Evolutionary conservation across 139 green algal species (phyloP).

Genomic region (Zygnema circumcarinatum): DNA sequence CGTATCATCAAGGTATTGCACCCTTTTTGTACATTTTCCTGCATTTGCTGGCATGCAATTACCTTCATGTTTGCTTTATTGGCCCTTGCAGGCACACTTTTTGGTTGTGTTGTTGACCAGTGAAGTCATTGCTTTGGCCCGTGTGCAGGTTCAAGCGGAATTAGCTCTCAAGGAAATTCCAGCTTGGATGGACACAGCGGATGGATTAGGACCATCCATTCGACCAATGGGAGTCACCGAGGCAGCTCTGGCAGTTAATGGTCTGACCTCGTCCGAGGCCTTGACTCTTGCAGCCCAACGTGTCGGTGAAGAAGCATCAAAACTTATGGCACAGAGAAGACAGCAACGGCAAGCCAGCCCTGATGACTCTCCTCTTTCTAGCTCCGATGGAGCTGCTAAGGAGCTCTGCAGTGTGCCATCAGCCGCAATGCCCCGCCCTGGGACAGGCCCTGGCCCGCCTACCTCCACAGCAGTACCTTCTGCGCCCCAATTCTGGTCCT

Average conservation of each 20-base stretch:
- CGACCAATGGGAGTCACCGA: no score
- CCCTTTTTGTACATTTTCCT: neutral
- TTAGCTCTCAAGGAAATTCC: neutral
- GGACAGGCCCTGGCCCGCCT: neutral
- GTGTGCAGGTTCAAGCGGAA: neutral
- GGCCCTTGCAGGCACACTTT: no score
- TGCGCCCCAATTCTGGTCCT: neutral
- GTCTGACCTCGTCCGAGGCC: neutral
- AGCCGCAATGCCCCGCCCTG: no score
- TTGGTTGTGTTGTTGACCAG: no score
- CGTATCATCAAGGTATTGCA: neutral
- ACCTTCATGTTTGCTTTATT: no score
- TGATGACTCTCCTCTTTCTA: neutral
- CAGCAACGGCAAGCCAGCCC: neutral
- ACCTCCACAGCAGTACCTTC: neutral
- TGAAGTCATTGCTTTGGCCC: neutral
- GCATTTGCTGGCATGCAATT: conserved; percentile 6
- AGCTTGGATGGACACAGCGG: neutral
- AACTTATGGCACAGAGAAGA: neutral
- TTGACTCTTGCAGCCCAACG: neutral
- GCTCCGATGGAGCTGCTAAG: neutral
- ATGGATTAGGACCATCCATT: neutral
- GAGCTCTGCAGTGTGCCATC: neutral
- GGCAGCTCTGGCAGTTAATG: neutral
- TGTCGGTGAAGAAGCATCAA: neutral